These are phyloP conservation scores for Insectozyma bohioensis DNA, from an alignment of 1,139 yeast species.

Conservation along the genomic window DNA sequence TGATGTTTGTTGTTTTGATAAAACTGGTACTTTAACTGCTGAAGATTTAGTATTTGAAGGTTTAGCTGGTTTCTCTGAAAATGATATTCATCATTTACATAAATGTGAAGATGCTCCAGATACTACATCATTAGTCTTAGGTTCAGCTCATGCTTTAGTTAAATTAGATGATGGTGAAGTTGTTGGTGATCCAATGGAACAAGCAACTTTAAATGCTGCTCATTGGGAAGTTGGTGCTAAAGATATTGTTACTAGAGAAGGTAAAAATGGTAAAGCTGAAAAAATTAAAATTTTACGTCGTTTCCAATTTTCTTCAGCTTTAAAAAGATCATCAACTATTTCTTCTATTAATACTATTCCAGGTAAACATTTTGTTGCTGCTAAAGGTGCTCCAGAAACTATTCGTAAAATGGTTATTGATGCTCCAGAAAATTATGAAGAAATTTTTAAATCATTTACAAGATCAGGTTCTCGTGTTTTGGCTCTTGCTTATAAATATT, in stretches of 20 bases:
- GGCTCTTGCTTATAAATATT: constrained; percentile 82
- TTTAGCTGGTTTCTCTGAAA: constrained; percentile 72
- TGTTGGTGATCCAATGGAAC: constrained; percentile 99
- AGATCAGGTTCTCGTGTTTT: constrained; percentile 96
- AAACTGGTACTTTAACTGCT: constrained; percentile 97
- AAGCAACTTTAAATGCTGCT: constrained; percentile 87
- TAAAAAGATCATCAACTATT: constrained; percentile 91
- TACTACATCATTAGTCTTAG: constrained; percentile 72
- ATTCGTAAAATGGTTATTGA: constrained; percentile 70
- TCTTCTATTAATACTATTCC: constrained; percentile 55
- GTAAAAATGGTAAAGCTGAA: constrained; percentile 38
- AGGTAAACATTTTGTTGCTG: constrained; percentile 74
- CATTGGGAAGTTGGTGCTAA: constrained; percentile 81
- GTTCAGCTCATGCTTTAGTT: constrained; percentile 96
- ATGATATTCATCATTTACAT: constrained; percentile 57
- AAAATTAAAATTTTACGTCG: constrained; percentile 79
- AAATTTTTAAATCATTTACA: constrained; percentile 84
- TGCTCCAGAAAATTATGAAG: constrained; percentile 82
- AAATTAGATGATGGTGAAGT: constrained; percentile 92
- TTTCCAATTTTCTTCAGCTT: constrained; percentile 94
- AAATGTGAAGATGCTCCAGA: constrained; percentile 60
- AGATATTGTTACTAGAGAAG: constrained; percentile 56
- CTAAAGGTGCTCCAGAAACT: constrained; percentile 99
- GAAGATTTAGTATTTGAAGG: constrained; percentile 97
- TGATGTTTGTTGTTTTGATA: constrained; percentile 97